Evolutionary conservation across 768 basidiomycete genomes (phyloP).

Genomic region (Steccherinum ochraceum): DNA sequence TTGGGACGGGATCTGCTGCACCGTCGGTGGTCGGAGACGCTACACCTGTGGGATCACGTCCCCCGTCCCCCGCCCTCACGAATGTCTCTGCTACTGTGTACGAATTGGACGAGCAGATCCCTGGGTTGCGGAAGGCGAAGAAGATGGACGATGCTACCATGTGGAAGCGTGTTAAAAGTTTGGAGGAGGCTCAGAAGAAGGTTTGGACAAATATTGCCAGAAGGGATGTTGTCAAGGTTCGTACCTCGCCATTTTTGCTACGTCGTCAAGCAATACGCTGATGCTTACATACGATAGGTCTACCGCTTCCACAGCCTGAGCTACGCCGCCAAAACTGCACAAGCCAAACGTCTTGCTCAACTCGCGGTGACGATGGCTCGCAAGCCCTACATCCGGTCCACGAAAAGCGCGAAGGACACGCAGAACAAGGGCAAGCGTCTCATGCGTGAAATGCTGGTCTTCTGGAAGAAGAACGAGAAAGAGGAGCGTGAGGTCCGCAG

Average conservation of each 20-base stretch:
- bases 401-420: conserved; percentile 74
- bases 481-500: conserved; percentile 90
- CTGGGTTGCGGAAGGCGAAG: conserved; percentile 69
- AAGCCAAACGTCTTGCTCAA: conserved; percentile 71
- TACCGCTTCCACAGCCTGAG: conserved; percentile 72
- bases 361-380: conserved; percentile 74
- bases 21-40: conserved; percentile 57
- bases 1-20: conserved; percentile 49
- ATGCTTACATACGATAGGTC: conserved; percentile 43
- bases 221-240: conserved; percentile 77
- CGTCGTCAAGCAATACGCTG: neutral
- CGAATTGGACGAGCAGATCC: conserved; percentile 64
- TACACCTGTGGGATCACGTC: conserved; percentile 66
- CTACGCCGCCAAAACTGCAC: conserved; percentile 58
- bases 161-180: conserved; percentile 64
- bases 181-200: conserved; percentile 83
- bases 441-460: conserved; percentile 94
- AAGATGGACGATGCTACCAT: conserved; percentile 68
- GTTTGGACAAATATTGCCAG: conserved; percentile 88
- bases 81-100: conserved; percentile 56
- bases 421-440: conserved; percentile 82
- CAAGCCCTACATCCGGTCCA: conserved; percentile 64
- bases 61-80: conserved; percentile 55
- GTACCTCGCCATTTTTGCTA: conserved; percentile 4
- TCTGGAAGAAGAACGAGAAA: conserved; percentile 98